phyloP scores from a whole-genome alignment of 192 early-diverging fungal species.

The Linnemannia hyalina region DNA sequence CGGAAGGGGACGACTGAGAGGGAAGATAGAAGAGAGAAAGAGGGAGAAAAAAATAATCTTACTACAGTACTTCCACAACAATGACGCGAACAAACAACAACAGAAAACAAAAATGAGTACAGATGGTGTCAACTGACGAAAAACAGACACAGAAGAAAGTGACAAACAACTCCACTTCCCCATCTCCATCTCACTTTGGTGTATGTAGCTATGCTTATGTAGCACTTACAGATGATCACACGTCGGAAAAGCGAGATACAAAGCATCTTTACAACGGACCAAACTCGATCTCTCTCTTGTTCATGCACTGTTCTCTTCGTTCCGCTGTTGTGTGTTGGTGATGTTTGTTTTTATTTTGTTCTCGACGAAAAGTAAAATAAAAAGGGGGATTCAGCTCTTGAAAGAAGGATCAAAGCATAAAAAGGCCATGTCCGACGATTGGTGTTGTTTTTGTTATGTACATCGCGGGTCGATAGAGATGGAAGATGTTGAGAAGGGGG shows the following conservation, averaged over 20 bases:
- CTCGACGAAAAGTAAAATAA: not conserved
- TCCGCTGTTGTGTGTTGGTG: not conserved
- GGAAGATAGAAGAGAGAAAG: too few species aligned
- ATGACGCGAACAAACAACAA: not conserved
- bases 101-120: not conserved
- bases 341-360: not conserved
- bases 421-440: not conserved
- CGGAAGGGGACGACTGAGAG: too few species aligned
- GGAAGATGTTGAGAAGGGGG: not conserved
- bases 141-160: too few species aligned
- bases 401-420: not conserved
- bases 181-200: not conserved
- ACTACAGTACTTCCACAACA: not conserved
- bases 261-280: not conserved
- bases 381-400: conserved; percentile 1
- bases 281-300: not conserved
- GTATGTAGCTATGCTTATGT: not conserved
- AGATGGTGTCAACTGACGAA: not conserved
- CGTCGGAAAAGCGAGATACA: not conserved
- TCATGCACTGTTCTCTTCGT: not conserved
- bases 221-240: not conserved
- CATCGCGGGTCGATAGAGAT: not conserved
- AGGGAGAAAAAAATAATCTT: too few species aligned
- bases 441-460: conserved; percentile 5
- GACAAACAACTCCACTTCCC: not conserved